Percentiles rank a stretch among this genome's conserved stretches.
Evolutionary conservation across 805 yeast genomes (phyloP).

Genomic region (Tetrapisispora fleetii): DNA sequence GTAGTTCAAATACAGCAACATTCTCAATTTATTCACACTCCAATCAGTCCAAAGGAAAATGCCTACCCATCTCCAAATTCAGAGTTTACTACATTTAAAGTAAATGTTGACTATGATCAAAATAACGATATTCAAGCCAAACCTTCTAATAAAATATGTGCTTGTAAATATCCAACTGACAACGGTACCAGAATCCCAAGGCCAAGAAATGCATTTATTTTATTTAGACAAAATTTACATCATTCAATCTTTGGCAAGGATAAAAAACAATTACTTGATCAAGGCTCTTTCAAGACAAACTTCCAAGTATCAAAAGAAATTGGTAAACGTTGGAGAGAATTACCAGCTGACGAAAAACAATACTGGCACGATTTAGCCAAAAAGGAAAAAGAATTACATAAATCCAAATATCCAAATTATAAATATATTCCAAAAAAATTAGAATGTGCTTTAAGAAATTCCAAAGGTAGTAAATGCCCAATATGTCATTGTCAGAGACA

Average conservation of each 20-base stretch:
- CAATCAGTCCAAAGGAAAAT: conserved; percentile 1
- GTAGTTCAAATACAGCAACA: not conserved
- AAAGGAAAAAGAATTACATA: conserved; percentile 71
- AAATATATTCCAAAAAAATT: conserved; percentile 52
- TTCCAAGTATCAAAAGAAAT: conserved; percentile 47
- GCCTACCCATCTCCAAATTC: not conserved
- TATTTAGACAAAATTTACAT: conserved; percentile 77
- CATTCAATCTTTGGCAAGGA: conserved; percentile 34
- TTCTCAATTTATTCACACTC: not conserved
- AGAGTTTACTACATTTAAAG: conserved; percentile 1
- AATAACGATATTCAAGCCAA: not conserved
- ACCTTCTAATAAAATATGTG: not conserved
- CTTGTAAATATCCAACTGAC: conserved; percentile 2
- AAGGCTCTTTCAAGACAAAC: conserved; percentile 29
- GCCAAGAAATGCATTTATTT: conserved; percentile 76
- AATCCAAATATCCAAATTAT: conserved; percentile 78
- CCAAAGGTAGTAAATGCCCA: conserved; percentile 1
- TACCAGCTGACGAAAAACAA: conserved; percentile 47
- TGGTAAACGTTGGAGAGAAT: conserved; percentile 33
- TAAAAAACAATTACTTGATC: conserved; percentile 7
- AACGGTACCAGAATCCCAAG: conserved; percentile 34
- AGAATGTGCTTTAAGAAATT: conserved; percentile 1
- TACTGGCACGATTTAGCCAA: conserved; percentile 75
- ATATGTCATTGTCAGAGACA: conserved; percentile 2
- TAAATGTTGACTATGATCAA: not conserved